These are phyloP conservation scores for Gossypium herbaceum DNA, from an alignment of 345 rosid genomes.

Conservation along the genomic window DNA sequence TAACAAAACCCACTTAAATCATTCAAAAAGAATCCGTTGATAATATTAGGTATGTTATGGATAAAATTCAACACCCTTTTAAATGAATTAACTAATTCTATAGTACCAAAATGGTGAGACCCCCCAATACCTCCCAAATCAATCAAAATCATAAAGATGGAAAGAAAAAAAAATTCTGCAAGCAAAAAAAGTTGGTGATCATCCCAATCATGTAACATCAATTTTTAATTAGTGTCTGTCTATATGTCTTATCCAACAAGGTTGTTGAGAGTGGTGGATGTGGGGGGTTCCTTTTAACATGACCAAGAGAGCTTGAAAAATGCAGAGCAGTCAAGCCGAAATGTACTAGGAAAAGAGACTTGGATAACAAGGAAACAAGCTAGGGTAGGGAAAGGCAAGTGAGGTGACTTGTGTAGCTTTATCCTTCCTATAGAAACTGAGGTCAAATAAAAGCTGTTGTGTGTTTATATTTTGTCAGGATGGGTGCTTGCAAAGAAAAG, in stretches of 20 bases:
- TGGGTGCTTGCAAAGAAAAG: too few relatives aligned
- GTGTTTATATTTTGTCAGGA: too few relatives aligned
- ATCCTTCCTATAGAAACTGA: too few relatives aligned
- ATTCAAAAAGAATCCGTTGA: neutral
- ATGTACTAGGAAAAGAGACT: too few relatives aligned
- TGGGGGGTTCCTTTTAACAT: neutral
- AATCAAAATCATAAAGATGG: neutral
- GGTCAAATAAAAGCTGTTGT: too few relatives aligned
- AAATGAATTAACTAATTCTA: neutral
- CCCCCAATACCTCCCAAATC: neutral
- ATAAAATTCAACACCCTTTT: neutral
- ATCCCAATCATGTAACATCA: constrained; percentile 4
- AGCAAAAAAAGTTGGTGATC: neutral
- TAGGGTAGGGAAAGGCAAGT: too few relatives aligned
- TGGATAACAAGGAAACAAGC: too few relatives aligned
- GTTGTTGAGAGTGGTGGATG: neutral
- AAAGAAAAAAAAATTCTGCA: neutral
- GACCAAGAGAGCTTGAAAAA: too few relatives aligned
- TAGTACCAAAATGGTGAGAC: neutral
- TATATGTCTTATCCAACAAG: neutral
- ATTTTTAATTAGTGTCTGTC: neutral
- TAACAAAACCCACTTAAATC: neutral
- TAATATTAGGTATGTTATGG: constrained; percentile 3
- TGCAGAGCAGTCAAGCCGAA: too few relatives aligned
- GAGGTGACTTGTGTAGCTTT: too few relatives aligned